phyloP scores from a whole-genome alignment of 2,329 filamentous ascomycete genomes.

The Colletotrichum salicis region DNA sequence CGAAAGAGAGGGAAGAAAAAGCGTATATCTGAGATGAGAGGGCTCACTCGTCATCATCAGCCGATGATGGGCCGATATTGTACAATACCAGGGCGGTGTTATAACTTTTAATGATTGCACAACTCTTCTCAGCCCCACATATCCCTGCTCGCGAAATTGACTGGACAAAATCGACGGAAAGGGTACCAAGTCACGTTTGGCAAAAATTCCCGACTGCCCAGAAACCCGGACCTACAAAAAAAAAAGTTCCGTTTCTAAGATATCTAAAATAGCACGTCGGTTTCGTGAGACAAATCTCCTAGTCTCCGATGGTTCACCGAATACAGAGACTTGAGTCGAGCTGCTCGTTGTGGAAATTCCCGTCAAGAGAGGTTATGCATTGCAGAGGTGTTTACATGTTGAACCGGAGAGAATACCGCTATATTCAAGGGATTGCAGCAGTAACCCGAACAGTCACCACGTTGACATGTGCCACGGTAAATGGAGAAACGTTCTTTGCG shows the following conservation, averaged over 20 bases:
- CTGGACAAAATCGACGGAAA: conserved; percentile 18
- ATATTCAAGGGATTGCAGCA: too few species aligned
- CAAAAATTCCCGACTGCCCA: conserved; percentile 21
- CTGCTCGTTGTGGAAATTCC: background rate
- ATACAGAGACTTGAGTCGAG: too few species aligned
- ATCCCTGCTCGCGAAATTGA: background rate
- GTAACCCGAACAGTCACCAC: too few species aligned
- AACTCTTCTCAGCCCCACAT: background rate
- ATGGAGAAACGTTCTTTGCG: background rate
- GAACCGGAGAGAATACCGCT: background rate
- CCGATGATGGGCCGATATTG: conserved; percentile 34
- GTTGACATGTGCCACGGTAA: background rate
- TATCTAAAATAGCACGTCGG: background rate
- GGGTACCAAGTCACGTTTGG: conserved; percentile 20
- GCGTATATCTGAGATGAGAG: conserved; percentile 3
- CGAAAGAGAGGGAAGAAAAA: background rate
- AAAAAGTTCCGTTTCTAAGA: background rate
- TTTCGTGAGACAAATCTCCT: background rate
- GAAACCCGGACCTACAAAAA: background rate
- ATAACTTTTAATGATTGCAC: conserved; percentile 22
- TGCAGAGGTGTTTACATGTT: too few species aligned
- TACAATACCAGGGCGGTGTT: conserved; percentile 24
- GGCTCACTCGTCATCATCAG: conserved; percentile 31
- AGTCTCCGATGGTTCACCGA: conserved; percentile 12
- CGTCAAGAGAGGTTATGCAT: background rate